phyloP scores from a whole-genome alignment of 2,329 filamentous ascomycete species.

The Massarina eburnea region DNA sequence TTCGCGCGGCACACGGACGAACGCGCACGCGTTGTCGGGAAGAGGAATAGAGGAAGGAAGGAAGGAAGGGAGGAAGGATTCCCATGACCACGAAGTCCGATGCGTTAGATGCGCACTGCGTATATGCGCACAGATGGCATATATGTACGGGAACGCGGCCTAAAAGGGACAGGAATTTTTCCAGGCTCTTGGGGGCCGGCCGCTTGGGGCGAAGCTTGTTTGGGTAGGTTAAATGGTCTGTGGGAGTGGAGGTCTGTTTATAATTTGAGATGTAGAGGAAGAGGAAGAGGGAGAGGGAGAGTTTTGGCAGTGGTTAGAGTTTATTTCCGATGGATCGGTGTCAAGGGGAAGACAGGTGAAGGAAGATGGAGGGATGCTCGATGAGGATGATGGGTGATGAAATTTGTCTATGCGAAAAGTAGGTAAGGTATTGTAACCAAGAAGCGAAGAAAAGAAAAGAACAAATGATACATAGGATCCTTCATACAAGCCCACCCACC shows the following conservation, averaged over 20 bases:
- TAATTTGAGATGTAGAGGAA: not conserved
- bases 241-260: not conserved
- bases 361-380: not conserved
- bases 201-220: too few relatives aligned
- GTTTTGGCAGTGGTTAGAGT: not conserved
- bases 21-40: too few relatives aligned
- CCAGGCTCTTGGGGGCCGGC: too few relatives aligned
- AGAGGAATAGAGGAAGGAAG: too few relatives aligned
- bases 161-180: too few relatives aligned
- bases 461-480: not conserved
- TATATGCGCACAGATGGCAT: too few relatives aligned
- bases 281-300: not conserved
- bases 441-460: slow-evolving; percentile 7
- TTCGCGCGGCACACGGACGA: too few relatives aligned
- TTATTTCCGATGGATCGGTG: not conserved
- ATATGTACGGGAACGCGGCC: too few relatives aligned
- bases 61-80: too few relatives aligned
- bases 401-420: not conserved
- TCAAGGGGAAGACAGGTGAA: too few relatives aligned
- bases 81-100: too few relatives aligned
- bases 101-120: too few relatives aligned
- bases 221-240: not conserved
- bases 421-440: slow-evolving; percentile 1
- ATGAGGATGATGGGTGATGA: not conserved
- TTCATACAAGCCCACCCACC: slow-evolving; percentile 6